Evolutionary conservation across 2,329 filamentous ascomycete genomes (phyloP).

Genomic region (Venturia aucupariae): DNA sequence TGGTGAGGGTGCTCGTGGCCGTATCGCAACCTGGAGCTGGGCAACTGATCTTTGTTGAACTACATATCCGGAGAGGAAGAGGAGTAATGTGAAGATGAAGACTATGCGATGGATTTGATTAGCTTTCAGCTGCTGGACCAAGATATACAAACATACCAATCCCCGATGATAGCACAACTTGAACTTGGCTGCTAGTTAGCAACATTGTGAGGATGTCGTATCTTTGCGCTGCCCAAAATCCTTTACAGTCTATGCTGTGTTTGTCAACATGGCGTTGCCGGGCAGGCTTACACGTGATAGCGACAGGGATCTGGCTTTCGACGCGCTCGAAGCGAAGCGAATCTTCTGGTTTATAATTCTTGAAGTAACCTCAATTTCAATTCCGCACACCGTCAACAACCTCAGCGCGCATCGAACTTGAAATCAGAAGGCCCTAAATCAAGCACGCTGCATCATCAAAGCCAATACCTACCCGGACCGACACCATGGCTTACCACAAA

Average conservation of each 20-base stretch:
- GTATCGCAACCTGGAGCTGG: slow-evolving; percentile 55
- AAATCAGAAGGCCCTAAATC: not conserved
- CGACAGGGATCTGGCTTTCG: slow-evolving; percentile 2
- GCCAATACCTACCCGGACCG: slow-evolving; percentile 7
- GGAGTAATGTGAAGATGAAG: slow-evolving; percentile 64
- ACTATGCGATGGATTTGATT: slow-evolving; percentile 28
- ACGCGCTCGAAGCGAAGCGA: not conserved
- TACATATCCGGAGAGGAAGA: slow-evolving; percentile 81
- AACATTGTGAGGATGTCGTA: slow-evolving; percentile 38
- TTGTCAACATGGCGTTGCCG: slow-evolving; percentile 6
- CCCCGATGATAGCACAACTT: slow-evolving; percentile 52
- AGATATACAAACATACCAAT: slow-evolving; percentile 43
- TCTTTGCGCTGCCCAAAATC: not conserved
- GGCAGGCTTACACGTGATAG: not conserved
- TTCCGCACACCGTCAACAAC: not conserved
- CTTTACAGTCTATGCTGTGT: not conserved
- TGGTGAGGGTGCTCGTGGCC: slow-evolving; percentile 10
- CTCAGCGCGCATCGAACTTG: not conserved
- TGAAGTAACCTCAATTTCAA: not conserved
- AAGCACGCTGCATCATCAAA: slow-evolving; percentile 20
- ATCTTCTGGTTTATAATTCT: not conserved
- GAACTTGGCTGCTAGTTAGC: slow-evolving; percentile 62
- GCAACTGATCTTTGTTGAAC: slow-evolving; percentile 79
- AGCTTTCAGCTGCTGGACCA: not conserved
- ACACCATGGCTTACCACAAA: slow-evolving; percentile 47